Percentiles rank a stretch among this genome's conserved stretches.
Evolutionary conservation across 176 grass and related monocot species (phyloP).

Genomic region (Juncus inflexus): DNA sequence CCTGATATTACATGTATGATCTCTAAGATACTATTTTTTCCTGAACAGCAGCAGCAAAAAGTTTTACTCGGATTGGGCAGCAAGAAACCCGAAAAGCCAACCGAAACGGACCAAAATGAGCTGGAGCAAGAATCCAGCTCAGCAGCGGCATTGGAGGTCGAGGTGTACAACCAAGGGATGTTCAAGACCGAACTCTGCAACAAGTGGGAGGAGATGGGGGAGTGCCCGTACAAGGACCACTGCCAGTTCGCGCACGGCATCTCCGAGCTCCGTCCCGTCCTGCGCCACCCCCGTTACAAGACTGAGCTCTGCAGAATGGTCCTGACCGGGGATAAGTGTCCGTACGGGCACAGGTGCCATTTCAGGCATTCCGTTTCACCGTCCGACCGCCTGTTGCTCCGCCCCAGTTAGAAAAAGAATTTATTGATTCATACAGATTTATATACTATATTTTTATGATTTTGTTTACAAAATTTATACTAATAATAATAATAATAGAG

Average conservation of each 20-base stretch:
- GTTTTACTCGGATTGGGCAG: constrained; percentile 28
- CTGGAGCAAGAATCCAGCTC: constrained; percentile 11
- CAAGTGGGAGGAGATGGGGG: constrained; percentile 94
- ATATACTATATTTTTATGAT: not conserved
- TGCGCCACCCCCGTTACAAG: constrained; percentile 97
- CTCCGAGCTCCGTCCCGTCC: constrained; percentile 82
- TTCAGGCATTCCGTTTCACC: constrained; percentile 81
- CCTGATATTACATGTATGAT: not conserved
- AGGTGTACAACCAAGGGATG: constrained; percentile 97
- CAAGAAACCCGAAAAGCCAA: constrained; percentile 21
- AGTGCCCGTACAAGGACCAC: constrained; percentile 74
- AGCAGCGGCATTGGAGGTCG: constrained; percentile 45
- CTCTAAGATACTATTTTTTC: constrained; percentile 9
- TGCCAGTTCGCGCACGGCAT: constrained; percentile 99
- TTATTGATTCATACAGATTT: not conserved
- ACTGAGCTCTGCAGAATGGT: constrained; percentile 97
- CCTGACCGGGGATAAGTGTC: constrained; percentile 69
- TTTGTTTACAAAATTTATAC: no score
- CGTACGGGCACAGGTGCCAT: constrained; percentile 96
- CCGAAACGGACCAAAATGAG: constrained; percentile 25
- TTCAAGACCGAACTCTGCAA: constrained; percentile 99
- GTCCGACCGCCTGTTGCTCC: constrained; percentile 58
- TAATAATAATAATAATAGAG: not conserved
- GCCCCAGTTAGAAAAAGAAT: constrained; percentile 15
- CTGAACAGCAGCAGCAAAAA: constrained; percentile 39